phyloP scores from a whole-genome alignment of 306 rosid genomes.

The Sphenostylis stenocarpa region DNA sequence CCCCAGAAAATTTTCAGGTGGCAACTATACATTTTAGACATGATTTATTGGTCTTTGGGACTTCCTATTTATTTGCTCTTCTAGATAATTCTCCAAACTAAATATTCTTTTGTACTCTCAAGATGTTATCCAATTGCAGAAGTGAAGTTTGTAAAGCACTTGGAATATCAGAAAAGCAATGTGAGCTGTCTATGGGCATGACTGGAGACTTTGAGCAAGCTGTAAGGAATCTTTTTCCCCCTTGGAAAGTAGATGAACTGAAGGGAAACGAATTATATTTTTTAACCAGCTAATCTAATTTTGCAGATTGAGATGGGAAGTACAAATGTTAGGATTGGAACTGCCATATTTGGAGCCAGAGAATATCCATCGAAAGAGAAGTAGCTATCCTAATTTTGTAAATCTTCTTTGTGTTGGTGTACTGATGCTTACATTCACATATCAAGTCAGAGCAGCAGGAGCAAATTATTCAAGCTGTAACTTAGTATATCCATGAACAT shows the following conservation, averaged over 20 bases:
- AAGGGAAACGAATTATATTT: background rate
- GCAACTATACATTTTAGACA: background rate
- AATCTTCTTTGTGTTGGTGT: background rate
- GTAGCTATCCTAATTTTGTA: conserved; percentile 27
- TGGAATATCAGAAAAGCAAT: conserved; percentile 70
- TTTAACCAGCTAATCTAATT: conserved; percentile 16
- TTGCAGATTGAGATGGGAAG: conserved; percentile 95
- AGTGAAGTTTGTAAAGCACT: conserved; percentile 76
- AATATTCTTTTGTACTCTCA: conserved; percentile 24
- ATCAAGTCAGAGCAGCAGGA: conserved; percentile 24
- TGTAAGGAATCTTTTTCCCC: conserved; percentile 48
- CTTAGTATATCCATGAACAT: conserved; percentile 23
- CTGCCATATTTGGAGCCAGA: conserved; percentile 88
- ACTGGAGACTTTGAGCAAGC: conserved; percentile 93
- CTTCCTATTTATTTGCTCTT: conserved; percentile 19
- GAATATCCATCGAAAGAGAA: conserved; percentile 65
- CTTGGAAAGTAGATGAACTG: background rate
- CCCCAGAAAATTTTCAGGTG: conserved; percentile 95
- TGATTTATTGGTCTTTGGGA: background rate
- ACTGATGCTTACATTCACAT: conserved; percentile 16
- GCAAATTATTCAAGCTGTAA: conserved; percentile 26
- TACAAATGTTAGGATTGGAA: conserved; percentile 87
- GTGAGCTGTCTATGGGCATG: conserved; percentile 97
- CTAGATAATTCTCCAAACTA: conserved; percentile 16
- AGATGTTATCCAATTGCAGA: conserved; percentile 75